Conservation (phyloP, 2,329 filamentous ascomycete genomes). For the Venturia nashicola region DNA sequence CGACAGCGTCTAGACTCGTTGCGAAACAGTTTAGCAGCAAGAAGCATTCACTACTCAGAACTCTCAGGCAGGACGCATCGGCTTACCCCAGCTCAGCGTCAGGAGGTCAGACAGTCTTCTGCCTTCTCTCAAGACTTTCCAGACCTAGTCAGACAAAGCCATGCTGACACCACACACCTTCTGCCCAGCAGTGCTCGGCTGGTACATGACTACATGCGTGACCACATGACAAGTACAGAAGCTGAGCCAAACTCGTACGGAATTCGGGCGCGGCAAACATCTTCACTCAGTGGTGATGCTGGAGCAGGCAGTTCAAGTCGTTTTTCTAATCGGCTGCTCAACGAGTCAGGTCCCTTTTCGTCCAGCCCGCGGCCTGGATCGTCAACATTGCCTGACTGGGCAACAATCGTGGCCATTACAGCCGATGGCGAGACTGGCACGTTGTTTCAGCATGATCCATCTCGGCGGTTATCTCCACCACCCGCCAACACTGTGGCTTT, state of each 20-base stretch:
- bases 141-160: constrained; percentile 1
- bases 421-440: not conserved
- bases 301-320: not conserved
- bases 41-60: constrained; percentile 4
- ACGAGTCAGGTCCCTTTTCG: not conserved
- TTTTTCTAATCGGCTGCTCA: not conserved
- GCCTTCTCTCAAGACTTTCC: constrained; percentile 8
- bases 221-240: not conserved
- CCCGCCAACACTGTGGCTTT: not conserved
- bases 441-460: not conserved
- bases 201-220: constrained; percentile 5
- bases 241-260: not conserved
- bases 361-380: not conserved
- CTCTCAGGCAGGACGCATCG: not conserved
- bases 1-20: constrained; percentile 4
- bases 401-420: not conserved
- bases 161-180: not conserved
- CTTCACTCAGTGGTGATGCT: not conserved
- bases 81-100: not conserved
- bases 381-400: not conserved
- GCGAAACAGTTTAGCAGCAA: not conserved
- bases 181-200: not conserved
- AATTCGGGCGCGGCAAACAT: not conserved
- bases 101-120: constrained; percentile 4
- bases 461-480: not conserved